Evolutionary conservation across 164 flowering plant species (phyloP), one percentile per base, ranked within the genome.

Genomic region (Taxillus chinensis): DNA sequence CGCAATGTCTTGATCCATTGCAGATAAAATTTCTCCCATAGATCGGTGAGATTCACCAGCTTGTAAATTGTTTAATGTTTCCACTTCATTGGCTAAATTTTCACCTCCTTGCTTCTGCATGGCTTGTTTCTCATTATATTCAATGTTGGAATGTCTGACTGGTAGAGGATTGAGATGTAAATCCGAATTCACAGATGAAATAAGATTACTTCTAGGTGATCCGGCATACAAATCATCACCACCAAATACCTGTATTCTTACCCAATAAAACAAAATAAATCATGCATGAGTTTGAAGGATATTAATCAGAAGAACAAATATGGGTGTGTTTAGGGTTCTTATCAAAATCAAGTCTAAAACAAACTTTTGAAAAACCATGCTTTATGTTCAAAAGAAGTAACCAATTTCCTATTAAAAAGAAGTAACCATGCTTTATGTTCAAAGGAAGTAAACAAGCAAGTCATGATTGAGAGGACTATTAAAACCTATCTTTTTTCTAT

Each of bases 151-250:
- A 55, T 82, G 77, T 59, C 55, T 64, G 27, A 16, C 45, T 16
- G 70, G 56, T 45, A 66, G 74, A 67, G 77, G 37, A 64, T 80
- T 80, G 59, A 62, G 53, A 39, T 7, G 57, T 60, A 64, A 46
- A 59, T 73, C 73, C 46, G 75, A 66, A 73, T 71, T 83, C 68
- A 71, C 74, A 8, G 56, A 73, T 15, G 68, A 62, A 70, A 55
- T 60, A 62, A 61, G 73, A 72, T 59, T 74, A 10, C 65, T 77
- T 49, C 64, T 72, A 48, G 83, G 80, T 5, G 83, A 80, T 65
- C 80, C 92, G 69, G 62, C 75, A 67, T 86, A 90, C 15, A 82
- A 83, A 73, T 83, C 87, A 75, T 76, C 85, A 71, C 74, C 83
- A 42, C 79, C 81, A 75, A 80, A 79, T 45, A 73, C 82, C 95